Conservation (phyloP, 1,284 basidiomycete species). For the Termitomyces sp. region DNA sequence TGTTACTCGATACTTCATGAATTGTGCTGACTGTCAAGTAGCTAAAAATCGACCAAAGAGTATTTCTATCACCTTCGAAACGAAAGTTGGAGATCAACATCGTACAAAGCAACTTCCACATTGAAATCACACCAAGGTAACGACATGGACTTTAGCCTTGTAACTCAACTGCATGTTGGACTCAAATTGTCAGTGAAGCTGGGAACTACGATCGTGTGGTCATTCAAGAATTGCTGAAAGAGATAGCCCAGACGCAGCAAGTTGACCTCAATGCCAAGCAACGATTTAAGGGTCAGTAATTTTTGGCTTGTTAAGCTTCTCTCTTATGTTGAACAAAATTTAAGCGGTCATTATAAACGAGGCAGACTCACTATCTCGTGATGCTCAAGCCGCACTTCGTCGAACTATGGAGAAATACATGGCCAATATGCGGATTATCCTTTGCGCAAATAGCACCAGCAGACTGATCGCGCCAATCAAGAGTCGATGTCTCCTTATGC, state of each 20-base stretch:
- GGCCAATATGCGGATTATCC: constrained; percentile 93
- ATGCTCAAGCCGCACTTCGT: constrained; percentile 95
- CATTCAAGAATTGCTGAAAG: constrained; percentile 96
- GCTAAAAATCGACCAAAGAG: constrained; percentile 98
- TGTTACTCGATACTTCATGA: neutral
- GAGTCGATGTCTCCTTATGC: constrained; percentile 88
- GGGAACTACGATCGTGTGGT: constrained; percentile 95
- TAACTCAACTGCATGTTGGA: neutral
- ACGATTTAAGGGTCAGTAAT: constrained; percentile 82
- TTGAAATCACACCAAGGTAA: constrained; percentile 95
- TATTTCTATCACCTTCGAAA: constrained; percentile 92
- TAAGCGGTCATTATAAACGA: constrained; percentile 98
- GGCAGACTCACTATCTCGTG: constrained; percentile 90
- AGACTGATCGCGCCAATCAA: constrained; percentile 97
- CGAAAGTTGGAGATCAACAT: constrained; percentile 96
- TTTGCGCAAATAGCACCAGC: constrained; percentile 97
- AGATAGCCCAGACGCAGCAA: constrained; percentile 98
- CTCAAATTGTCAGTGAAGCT: constrained; percentile 66
- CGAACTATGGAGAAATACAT: constrained; percentile 99
- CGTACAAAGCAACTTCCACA: constrained; percentile 96
- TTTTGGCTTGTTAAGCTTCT: neutral
- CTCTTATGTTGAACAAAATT: neutral
- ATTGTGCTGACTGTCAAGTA: constrained; percentile 28
- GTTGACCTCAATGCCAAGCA: constrained; percentile 95
- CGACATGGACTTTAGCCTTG: neutral